Evolutionary conservation across 805 yeast genomes (phyloP).

Genomic region (Clavispora phyllophila): DNA sequence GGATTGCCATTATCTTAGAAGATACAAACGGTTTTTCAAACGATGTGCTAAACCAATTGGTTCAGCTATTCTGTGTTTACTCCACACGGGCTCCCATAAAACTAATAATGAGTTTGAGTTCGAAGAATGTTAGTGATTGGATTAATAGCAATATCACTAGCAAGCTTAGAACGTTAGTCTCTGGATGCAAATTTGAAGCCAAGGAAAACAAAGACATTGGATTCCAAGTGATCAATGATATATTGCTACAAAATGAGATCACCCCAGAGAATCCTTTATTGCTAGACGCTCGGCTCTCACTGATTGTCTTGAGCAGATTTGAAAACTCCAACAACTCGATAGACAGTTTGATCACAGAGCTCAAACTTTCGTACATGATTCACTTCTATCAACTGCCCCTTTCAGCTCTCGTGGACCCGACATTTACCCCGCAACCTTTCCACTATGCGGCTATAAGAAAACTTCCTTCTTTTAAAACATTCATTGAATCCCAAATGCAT

Average conservation of each 20-base stretch:
- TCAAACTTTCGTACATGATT: constrained; percentile 35
- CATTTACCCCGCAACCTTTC: constrained; percentile 6
- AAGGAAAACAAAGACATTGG: constrained; percentile 31
- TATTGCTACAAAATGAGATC: constrained; percentile 25
- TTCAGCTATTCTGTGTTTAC: constrained; percentile 27
- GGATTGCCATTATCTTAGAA: constrained; percentile 28
- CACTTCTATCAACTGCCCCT: constrained; percentile 37
- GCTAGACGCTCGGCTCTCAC: constrained; percentile 21
- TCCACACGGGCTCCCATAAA: constrained; percentile 24
- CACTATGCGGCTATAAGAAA: constrained; percentile 24
- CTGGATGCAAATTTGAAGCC: constrained; percentile 29
- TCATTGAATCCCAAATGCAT: constrained; percentile 22
- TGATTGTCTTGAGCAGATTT: constrained; percentile 30
- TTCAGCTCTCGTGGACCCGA: constrained; percentile 18
- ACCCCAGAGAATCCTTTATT: constrained; percentile 16
- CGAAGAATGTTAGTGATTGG: constrained; percentile 34
- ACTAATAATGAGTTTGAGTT: constrained; percentile 33
- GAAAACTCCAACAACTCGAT: constrained; percentile 37
- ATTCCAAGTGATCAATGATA: constrained; percentile 27
- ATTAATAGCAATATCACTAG: constrained; percentile 28
- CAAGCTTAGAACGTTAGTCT: constrained; percentile 22
- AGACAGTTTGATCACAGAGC: constrained; percentile 33
- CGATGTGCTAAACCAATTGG: constrained; percentile 31
- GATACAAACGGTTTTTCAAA: constrained; percentile 32
- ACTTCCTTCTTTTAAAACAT: constrained; percentile 33